phyloP scores from a whole-genome alignment of 805 yeast species.

The Metschnikowia anglica region DNA sequence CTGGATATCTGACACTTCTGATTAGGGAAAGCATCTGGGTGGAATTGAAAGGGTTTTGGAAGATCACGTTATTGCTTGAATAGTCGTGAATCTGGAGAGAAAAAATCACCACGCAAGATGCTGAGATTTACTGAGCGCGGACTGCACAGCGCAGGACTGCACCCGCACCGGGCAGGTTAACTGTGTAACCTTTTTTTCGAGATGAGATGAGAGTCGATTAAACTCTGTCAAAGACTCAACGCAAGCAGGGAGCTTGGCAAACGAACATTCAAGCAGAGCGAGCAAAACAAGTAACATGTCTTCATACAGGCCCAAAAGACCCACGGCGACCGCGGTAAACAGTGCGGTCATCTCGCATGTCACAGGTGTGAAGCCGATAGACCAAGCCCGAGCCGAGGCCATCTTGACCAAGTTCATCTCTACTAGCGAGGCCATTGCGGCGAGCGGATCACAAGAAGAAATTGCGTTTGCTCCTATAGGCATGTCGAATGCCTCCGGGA shows the following conservation, averaged over 20 bases:
- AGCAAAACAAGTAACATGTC: constrained; percentile 12
- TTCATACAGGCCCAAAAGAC: constrained; percentile 41
- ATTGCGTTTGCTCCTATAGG: constrained; percentile 27
- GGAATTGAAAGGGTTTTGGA: background rate
- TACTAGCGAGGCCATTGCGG: constrained; percentile 36
- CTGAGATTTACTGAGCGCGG: too few relatives aligned
- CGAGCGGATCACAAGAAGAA: constrained; percentile 28
- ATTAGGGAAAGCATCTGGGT: constrained; percentile 5
- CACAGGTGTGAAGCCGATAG: constrained; percentile 27
- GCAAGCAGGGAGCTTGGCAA: background rate
- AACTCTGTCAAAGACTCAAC: background rate
- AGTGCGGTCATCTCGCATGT: constrained; percentile 46
- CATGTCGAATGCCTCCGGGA: constrained; percentile 32
- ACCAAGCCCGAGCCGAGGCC: constrained; percentile 46
- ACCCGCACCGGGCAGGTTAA: too few relatives aligned
- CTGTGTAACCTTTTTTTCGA: background rate
- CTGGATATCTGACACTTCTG: constrained; percentile 1
- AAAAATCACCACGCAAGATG: background rate
- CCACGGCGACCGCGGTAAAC: constrained; percentile 44
- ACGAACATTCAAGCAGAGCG: background rate
- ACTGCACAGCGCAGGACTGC: too few relatives aligned
- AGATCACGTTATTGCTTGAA: too few relatives aligned
- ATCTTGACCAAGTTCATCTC: constrained; percentile 44
- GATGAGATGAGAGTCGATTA: background rate
- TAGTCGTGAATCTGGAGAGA: too few relatives aligned